These are phyloP conservation scores for Alternaria alternata DNA, from an alignment of 2,329 filamentous ascomycete genomes.

Conservation along the genomic window DNA sequence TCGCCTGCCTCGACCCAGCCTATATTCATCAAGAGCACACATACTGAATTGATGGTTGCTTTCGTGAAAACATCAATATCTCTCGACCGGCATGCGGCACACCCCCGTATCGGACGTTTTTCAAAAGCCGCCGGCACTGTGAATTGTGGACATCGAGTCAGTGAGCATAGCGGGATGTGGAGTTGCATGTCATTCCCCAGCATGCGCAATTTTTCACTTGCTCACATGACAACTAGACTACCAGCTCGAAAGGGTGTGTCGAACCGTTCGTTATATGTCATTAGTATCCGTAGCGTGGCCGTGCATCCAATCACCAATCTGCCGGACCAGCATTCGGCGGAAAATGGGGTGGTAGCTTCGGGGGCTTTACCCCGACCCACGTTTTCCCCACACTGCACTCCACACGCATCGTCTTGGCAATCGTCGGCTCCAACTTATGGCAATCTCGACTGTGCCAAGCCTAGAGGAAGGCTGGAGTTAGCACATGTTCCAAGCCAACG, in stretches of 20 bases:
- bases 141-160: not conserved
- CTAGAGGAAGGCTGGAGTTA: not conserved
- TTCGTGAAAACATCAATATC: not conserved
- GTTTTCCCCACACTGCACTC: conserved; percentile 21
- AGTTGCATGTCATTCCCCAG: conserved; percentile 4
- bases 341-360: conserved; percentile 9
- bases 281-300: not conserved
- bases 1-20: not conserved
- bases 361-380: conserved; percentile 9
- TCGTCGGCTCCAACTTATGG: conserved; percentile 1
- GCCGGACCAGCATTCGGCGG: conserved; percentile 13
- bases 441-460: conserved; percentile 3
- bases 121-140: not conserved
- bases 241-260: conserved; percentile 1
- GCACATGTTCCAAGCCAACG: not conserved
- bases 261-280: conserved; percentile 2
- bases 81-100: not conserved
- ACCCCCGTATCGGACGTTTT: not conserved
- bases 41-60: conserved; percentile 12
- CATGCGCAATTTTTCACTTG: conserved; percentile 1
- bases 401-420: conserved; percentile 25
- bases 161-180: conserved; percentile 11
- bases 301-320: conserved; percentile 18
- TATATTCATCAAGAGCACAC: conserved; percentile 10
- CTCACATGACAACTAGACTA: conserved; percentile 11